A percentile compares a stretch with the other conserved stretches of the same genome.
Conservation (phyloP, 2,329 filamentous ascomycete genomes). For the Malbranchea zuffiana region DNA sequence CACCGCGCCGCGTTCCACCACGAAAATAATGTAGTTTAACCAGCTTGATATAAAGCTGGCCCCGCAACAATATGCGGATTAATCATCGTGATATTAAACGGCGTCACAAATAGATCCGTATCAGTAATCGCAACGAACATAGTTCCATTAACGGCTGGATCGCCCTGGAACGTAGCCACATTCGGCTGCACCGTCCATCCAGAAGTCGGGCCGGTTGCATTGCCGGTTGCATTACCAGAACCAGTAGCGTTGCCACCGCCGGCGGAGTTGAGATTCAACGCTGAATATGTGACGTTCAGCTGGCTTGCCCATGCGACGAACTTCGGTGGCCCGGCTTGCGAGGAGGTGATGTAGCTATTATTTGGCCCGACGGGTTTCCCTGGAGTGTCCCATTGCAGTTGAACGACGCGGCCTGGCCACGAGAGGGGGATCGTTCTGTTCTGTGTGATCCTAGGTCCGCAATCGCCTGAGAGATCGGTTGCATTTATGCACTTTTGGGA, state of each 20-base stretch:
- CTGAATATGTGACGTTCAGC: conserved; percentile 63
- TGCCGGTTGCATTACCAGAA: not conserved
- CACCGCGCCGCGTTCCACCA: too few relatives aligned
- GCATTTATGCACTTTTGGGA: conserved; percentile 49
- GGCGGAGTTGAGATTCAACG: conserved; percentile 41
- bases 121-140: conserved; percentile 72
- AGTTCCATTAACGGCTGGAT: conserved; percentile 63
- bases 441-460: conserved; percentile 52
- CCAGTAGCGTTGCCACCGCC: conserved; percentile 54
- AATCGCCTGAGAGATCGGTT: conserved; percentile 37
- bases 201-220: conserved; percentile 1
- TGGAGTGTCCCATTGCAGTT: conserved; percentile 60
- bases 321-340: conserved; percentile 45
- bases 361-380: conserved; percentile 64
- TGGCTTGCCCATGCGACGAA: conserved; percentile 70
- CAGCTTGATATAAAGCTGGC: conserved; percentile 65
- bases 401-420: conserved; percentile 61
- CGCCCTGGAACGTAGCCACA: conserved; percentile 53
- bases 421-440: conserved; percentile 63
- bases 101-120: conserved; percentile 54
- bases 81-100: conserved; percentile 62
- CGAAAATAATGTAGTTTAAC: too few relatives aligned
- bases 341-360: conserved; percentile 64
- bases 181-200: conserved; percentile 48
- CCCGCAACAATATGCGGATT: conserved; percentile 65